Evolutionary conservation across 2,329 filamentous ascomycete species (phyloP), one percentile per base, ranked within the genome.

Genomic region (Aspergillus flavus): DNA sequence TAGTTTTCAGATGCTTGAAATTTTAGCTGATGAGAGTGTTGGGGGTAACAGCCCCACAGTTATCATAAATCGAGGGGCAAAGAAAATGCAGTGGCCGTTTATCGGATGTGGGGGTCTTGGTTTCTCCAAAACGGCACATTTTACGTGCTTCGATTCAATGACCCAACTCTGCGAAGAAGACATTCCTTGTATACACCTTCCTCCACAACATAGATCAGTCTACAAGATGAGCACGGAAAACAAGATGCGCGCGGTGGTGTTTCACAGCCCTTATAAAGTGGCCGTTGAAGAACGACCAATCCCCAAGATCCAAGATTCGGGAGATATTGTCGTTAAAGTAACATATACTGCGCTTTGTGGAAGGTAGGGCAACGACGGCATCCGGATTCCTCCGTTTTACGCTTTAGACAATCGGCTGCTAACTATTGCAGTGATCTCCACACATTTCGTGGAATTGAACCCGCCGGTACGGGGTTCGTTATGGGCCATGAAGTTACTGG

Each of bases 221-320:
- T 28, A 10, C 45, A 36, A 32, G 61, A 79, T 79, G 77, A 61
- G 72, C 19, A 66, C 64, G 11, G 71, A 73, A 66, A 68, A 76
- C 62, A 91, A 86, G 0, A 97, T 97, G 94, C 91, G 91, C 77
- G 93, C 93, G 34, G 92, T 97, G 34, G 86, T 97, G 60, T 96
- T 97, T 80, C 89, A 94, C 66, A 92, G 90, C 2, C 90, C 91
- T 4, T 84, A 86, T 72, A 88, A 91, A 73, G 85, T 96, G 60
- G 89, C 86, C 0, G 79, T 97, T 61, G 90, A 96, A 79, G 87
- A 95, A 64, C 86, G 92, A 23, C 93, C 93, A 0, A 84, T 94
- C 14, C 94, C 94, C 1, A 85, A 87, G 68, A 84, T 97, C 66
- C 83, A 89, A 70, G 84, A 91, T 63, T 84, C 87, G 6, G 86